Evolutionary conservation across 208 protist genomes (phyloP).

Genomic region (Eutreptiella sp.): DNA sequence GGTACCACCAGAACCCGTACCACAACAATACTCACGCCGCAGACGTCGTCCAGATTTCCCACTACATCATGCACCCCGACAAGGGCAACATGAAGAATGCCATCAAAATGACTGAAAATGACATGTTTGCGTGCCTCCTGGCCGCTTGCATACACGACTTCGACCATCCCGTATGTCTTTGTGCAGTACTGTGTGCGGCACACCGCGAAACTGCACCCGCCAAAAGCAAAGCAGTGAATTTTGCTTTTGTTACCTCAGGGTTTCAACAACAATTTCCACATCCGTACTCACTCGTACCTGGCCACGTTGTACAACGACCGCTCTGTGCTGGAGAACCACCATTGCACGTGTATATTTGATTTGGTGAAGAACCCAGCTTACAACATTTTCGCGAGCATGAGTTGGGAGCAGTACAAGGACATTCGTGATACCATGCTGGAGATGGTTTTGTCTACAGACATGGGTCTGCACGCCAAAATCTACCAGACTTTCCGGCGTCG

Average conservation of each 20-base stretch:
- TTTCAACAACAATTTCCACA: slow-evolving; percentile 58
- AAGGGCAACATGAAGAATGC: slow-evolving; percentile 55
- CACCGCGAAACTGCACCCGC: no score
- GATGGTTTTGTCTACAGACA: slow-evolving; percentile 86
- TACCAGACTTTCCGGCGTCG: slow-evolving; percentile 68
- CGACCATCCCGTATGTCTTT: slow-evolving; percentile 92
- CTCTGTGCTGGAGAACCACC: slow-evolving; percentile 86
- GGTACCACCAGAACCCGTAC: slow-evolving; percentile 53
- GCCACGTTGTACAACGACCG: slow-evolving; percentile 50
- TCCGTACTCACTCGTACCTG: slow-evolving; percentile 35
- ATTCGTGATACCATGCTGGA: slow-evolving; percentile 79
- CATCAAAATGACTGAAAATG: no score
- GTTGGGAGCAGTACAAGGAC: slow-evolving; percentile 56
- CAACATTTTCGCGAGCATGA: slow-evolving; percentile 70
- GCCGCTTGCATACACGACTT: slow-evolving; percentile 89
- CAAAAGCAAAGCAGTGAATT: no score
- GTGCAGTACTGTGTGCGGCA: no score
- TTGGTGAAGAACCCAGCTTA: slow-evolving; percentile 62
- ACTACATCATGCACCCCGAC: slow-evolving; percentile 84
- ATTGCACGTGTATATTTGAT: slow-evolving; percentile 73
- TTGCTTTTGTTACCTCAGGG: no score
- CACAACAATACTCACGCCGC: slow-evolving; percentile 84
- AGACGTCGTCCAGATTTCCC: slow-evolving; percentile 82
- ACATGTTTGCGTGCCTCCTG: slow-evolving; percentile 50
- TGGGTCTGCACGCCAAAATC: slow-evolving; percentile 79